Base-by-base conservation (phyloP, 805 yeast species). In the Ogataea pignaliae region DNA sequence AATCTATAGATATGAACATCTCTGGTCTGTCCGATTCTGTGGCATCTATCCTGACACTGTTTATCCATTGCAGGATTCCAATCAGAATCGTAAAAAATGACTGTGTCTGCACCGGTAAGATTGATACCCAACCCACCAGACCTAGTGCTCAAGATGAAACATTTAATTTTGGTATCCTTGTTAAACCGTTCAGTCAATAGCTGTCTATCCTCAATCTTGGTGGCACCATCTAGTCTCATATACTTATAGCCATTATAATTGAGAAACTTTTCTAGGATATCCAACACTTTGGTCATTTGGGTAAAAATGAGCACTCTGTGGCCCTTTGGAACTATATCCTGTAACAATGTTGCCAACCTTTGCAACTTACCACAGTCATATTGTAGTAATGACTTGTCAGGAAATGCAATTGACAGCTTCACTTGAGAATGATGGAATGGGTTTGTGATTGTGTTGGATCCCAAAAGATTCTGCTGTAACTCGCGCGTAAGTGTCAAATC, bases 11-110 rank as follows among this genome's bases (percentile, higher is more conserved):
- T 93, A 64, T 93, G 99, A 31, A 93, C 99, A 61, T 93, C 99
- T 58, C 99, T 76, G 14, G 95, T 88, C 64, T 93, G 99, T 7
- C 99, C 99, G 63, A 93, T 93, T 72, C 99, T 84, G 64, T 93
- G 99, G 68, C 98, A 93, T 64, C 99, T 82, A 67, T 93, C 99
- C 66, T 93, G 99, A 68, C 99, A 93, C 66, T 93, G 99, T 60
- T 89, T 88, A 64, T 93, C 99, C 97, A 93, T 93, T 1, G 98
- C 96, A 2, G 99, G 99, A 61, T 93, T 93, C 99, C 99, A 91
- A 66, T 91, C 99, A 2, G 97, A 88, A 65, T 93, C 99, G 63
- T 95, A 93, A 67, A 93, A 95, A 8, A 93, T 88, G 36, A 93
- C 99, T 0, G 99, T 93, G 59, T 93, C 99, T 0, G 99, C 99